A percentile compares a stretch with the other conserved stretches of the same genome.
phyloP scores from a whole-genome alignment of 441 rosid genomes.

The Manihot esculenta region DNA sequence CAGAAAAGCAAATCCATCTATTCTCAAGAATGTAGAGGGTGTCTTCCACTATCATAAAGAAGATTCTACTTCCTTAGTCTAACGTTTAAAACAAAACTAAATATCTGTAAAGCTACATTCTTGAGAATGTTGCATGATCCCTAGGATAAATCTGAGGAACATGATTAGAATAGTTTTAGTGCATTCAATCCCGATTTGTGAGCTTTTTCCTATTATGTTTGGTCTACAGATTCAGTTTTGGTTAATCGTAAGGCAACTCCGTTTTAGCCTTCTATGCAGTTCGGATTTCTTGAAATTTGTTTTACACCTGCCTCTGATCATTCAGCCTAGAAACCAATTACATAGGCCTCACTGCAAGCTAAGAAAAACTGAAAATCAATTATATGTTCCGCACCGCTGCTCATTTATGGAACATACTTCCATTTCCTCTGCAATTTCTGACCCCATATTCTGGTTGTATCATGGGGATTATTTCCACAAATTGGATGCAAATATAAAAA shows the following conservation, averaged over 20 bases:
- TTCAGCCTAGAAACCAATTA: neutral
- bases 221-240: neutral
- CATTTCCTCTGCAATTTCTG: conserved; percentile 9
- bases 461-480: conserved; percentile 7
- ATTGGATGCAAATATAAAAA: conserved; percentile 12
- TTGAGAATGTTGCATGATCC: neutral
- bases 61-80: neutral
- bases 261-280: neutral
- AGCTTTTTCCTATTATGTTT: neutral
- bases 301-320: neutral
- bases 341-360: neutral
- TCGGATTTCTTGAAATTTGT: neutral
- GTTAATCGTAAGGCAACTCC: neutral
- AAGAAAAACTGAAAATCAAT: neutral
- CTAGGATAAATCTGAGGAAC: neutral
- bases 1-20: neutral
- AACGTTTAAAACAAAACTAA: neutral
- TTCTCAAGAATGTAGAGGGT: neutral
- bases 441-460: conserved; percentile 14
- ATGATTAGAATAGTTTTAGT: neutral
- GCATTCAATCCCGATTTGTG: neutral
- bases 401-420: neutral
- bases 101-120: neutral
- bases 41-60: neutral
- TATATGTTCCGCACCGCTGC: neutral